Conservation (phyloP, 1,139 yeast genomes). For the Pichia inconspicua region DNA sequence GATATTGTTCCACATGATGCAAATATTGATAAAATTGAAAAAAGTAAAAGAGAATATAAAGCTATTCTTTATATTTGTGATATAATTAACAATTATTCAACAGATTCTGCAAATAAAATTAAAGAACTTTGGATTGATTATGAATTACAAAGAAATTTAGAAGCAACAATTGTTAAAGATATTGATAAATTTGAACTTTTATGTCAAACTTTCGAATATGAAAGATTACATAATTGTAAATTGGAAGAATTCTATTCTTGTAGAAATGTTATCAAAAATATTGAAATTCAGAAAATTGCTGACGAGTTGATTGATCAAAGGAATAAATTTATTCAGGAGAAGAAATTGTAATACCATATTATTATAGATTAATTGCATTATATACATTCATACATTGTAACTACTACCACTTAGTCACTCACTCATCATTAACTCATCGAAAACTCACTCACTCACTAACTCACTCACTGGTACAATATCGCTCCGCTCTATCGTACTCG, state of each 20-base stretch:
- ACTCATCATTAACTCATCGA: too few relatives aligned
- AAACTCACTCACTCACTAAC: too few relatives aligned
- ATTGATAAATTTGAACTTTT: constrained; percentile 91
- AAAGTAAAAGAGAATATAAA: constrained; percentile 72
- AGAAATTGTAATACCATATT: constrained; percentile 2
- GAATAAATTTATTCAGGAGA: constrained; percentile 32
- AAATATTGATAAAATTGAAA: constrained; percentile 35
- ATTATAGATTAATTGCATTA: neutral
- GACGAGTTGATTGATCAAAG: constrained; percentile 59
- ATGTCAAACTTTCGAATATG: constrained; percentile 87
- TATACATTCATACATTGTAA: neutral
- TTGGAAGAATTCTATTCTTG: constrained; percentile 66
- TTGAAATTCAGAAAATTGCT: constrained; percentile 65
- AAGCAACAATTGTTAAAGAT: constrained; percentile 88
- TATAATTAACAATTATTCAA: constrained; percentile 58
- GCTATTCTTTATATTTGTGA: constrained; percentile 64
- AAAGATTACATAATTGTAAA: constrained; percentile 52
- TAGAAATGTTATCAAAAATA: constrained; percentile 56
- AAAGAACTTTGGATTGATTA: constrained; percentile 81
- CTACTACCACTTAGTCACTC: too few relatives aligned
- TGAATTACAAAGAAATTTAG: constrained; percentile 72
- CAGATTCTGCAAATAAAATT: constrained; percentile 56
- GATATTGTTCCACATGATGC: constrained; percentile 86
- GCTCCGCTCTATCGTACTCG: too few relatives aligned
- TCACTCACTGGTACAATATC: too few relatives aligned